These are phyloP conservation scores for Kodamaea fungicola DNA, from an alignment of 1,139 yeast genomes.

Conservation along the genomic window DNA sequence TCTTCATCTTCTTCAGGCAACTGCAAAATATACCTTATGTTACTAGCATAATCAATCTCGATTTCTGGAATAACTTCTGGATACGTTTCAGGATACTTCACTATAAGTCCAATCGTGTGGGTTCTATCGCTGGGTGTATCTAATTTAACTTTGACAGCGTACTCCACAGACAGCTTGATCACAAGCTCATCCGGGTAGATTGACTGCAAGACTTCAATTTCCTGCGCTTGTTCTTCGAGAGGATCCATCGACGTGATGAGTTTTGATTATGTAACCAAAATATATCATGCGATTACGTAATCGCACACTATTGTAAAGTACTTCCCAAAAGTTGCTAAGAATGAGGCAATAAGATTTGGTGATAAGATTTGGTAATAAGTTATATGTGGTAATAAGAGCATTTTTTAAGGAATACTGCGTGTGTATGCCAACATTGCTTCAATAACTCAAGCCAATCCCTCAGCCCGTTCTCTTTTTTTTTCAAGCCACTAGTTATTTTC, in stretches of 20 bases:
- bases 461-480: too few relatives aligned
- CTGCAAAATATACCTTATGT: constrained; percentile 6
- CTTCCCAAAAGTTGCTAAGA: too few relatives aligned
- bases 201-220: constrained; percentile 77
- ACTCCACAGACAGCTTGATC: constrained; percentile 40
- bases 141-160: constrained; percentile 44
- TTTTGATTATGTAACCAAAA: background rate
- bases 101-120: constrained; percentile 50
- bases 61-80: constrained; percentile 69
- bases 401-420: too few relatives aligned
- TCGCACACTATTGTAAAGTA: too few relatives aligned
- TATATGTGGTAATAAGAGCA: too few relatives aligned
- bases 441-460: too few relatives aligned
- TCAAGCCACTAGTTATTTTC: too few relatives aligned
- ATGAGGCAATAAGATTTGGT: too few relatives aligned
- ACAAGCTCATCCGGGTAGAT: constrained; percentile 88
- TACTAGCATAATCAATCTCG: constrained; percentile 30
- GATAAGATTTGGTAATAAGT: too few relatives aligned
- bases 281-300: too few relatives aligned
- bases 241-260: constrained; percentile 52
- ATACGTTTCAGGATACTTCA: constrained; percentile 66
- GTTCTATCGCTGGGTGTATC: constrained; percentile 59
- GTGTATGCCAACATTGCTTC: too few relatives aligned
- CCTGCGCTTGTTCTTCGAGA: constrained; percentile 73
- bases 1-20: constrained; percentile 33